Conservation (phyloP, 352 stramenopile species). For the Phytopythium cucurbitacearum region DNA sequence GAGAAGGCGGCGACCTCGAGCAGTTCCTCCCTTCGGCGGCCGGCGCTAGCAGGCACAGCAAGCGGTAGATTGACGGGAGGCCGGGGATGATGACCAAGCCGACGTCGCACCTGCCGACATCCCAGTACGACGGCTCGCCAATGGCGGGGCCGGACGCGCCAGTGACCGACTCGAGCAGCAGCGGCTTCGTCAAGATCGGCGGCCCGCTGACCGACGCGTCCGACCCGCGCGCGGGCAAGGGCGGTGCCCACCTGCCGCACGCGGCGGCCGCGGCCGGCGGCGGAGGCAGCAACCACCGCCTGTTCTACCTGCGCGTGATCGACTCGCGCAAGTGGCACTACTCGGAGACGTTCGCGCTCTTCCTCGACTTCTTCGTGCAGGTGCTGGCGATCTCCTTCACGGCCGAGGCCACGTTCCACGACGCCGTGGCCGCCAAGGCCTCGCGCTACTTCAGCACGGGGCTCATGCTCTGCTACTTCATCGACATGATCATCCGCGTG, state of each 20-base stretch:
- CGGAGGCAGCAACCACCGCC: constrained; percentile 46
- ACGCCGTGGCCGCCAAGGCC: constrained; percentile 58
- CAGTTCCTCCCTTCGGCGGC: too few species aligned
- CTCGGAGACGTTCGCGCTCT: constrained; percentile 78
- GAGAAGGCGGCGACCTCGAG: too few species aligned
- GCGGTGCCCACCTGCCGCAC: constrained; percentile 3
- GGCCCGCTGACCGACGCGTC: constrained; percentile 62
- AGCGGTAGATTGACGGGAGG: neutral
- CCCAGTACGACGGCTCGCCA: constrained; percentile 6
- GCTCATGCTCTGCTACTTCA: constrained; percentile 77
- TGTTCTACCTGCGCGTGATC: constrained; percentile 82
- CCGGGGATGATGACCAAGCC: neutral
- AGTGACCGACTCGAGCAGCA: constrained; percentile 13
- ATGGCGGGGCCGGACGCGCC: constrained; percentile 17
- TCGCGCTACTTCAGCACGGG: constrained; percentile 73
- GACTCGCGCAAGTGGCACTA: constrained; percentile 90
- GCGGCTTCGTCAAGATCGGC: constrained; percentile 78
- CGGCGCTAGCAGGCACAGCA: neutral
- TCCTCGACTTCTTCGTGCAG: constrained; percentile 85
- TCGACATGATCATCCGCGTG: constrained; percentile 81
- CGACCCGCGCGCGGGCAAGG: constrained; percentile 69
- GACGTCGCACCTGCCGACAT: constrained; percentile 5
- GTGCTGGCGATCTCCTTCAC: constrained; percentile 78
- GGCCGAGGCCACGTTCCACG: constrained; percentile 48
- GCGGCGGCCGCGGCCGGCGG: constrained; percentile 10